Percentiles rank a stretch among this genome's conserved stretches.
Conservation (phyloP, 169 alveolate species). For the Cryptosporidium andersoni region DNA sequence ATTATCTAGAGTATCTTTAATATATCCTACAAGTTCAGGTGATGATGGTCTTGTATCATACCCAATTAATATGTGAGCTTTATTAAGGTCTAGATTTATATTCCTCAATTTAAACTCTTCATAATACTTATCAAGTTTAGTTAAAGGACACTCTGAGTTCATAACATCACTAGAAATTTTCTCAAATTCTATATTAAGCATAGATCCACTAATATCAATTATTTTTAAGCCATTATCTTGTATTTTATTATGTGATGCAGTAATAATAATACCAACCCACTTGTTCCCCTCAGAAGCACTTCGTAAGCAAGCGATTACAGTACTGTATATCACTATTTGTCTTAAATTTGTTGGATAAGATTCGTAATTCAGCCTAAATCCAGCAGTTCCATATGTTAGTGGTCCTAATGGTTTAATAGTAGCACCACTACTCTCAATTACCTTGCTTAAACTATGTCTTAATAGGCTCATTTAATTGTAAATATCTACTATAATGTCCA, state of each 20-base stretch:
- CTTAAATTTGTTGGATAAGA: constrained; percentile 13
- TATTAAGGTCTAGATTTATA: constrained; percentile 13
- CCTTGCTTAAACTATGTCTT: constrained; percentile 5
- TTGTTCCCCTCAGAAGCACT: constrained; percentile 30
- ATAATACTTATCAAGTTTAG: not conserved
- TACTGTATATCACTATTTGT: constrained; percentile 52
- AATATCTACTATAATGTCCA: not conserved
- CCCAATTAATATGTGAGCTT: constrained; percentile 70
- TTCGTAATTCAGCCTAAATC: constrained; percentile 59
- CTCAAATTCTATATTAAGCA: constrained; percentile 83
- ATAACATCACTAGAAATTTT: constrained; percentile 64
- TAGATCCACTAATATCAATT: constrained; percentile 84
- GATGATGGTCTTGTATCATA: constrained; percentile 77
- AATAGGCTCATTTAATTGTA: constrained; percentile 7
- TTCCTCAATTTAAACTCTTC: constrained; percentile 11
- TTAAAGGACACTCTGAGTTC: constrained; percentile 44
- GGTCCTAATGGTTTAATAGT: constrained; percentile 20
- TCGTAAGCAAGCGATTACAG: constrained; percentile 45
- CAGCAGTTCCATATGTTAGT: constrained; percentile 72
- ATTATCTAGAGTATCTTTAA: not conserved
- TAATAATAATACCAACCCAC: constrained; percentile 87
- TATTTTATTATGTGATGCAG: constrained; percentile 91
- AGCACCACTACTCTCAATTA: not conserved
- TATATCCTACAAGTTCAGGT: not conserved
- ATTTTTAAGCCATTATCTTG: constrained; percentile 89